A percentile compares a stretch with the other conserved stretches of the same genome.
phyloP scores from a whole-genome alignment of 441 rosid species.

The Populus hybrid region DNA sequence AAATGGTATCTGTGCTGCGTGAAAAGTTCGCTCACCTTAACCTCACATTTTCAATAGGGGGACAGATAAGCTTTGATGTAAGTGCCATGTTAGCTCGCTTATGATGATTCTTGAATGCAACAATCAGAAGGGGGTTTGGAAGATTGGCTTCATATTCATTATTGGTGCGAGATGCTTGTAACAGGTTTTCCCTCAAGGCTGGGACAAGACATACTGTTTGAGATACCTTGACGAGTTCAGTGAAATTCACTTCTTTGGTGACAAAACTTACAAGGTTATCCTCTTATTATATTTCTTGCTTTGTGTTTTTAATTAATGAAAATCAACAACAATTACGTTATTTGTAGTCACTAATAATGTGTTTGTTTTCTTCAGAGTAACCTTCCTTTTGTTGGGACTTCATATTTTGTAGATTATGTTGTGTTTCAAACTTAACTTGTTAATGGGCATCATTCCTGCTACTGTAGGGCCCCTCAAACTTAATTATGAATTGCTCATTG shows the following conservation, averaged over 20 bases:
- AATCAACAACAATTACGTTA: too few relatives aligned
- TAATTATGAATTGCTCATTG: not conserved
- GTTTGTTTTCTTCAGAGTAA: not conserved
- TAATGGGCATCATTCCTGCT: not conserved
- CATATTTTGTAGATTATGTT: not conserved
- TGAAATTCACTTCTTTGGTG: constrained; percentile 97
- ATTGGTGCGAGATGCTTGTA: constrained; percentile 5
- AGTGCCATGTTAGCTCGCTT: constrained; percentile 25
- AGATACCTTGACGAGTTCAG: constrained; percentile 66
- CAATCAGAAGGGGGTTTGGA: not conserved
- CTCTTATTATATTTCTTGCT: not conserved
- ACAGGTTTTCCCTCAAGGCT: constrained; percentile 94
- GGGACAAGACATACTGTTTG: constrained; percentile 99
- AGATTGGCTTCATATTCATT: constrained; percentile 1
- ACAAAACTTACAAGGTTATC: constrained; percentile 90
- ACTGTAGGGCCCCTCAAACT: not conserved
- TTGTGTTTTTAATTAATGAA: not conserved
- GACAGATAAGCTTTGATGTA: constrained; percentile 97
- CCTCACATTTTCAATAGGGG: constrained; percentile 92
- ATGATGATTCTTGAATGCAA: not conserved
- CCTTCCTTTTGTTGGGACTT: not conserved
- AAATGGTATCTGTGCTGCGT: constrained; percentile 77
- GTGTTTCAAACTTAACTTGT: not conserved
- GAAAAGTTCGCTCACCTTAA: constrained; percentile 88
- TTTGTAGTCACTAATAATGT: not conserved